phyloP scores from a whole-genome alignment of 768 basidiomycete species.

The Saitozyma podzolica region DNA sequence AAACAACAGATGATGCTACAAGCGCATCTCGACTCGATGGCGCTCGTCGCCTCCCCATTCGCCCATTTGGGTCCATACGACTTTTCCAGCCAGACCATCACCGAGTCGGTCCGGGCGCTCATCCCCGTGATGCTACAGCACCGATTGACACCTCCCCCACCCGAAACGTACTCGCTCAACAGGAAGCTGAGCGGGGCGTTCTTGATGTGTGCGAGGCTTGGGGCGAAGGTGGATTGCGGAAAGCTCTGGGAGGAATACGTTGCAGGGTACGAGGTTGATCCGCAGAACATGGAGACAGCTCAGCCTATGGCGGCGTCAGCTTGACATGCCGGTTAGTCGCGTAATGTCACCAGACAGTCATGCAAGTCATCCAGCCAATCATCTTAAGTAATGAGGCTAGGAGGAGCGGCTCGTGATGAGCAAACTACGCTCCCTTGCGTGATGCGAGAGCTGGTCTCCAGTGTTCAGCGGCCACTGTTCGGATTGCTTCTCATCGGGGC shows the following conservation, averaged over 20 bases:
- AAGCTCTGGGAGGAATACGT: conserved; percentile 73
- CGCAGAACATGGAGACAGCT: background rate
- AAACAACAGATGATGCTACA: conserved; percentile 67
- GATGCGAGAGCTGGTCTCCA: no score
- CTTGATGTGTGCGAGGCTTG: conserved; percentile 61
- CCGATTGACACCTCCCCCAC: conserved; percentile 85
- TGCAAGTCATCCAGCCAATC: no score
- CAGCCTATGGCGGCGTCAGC: no score
- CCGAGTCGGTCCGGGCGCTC: conserved; percentile 69
- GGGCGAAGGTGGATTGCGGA: conserved; percentile 71
- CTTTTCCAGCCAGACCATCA: conserved; percentile 67
- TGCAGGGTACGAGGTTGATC: conserved; percentile 47
- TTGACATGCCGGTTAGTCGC: no score
- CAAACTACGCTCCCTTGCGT: no score
- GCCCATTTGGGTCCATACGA: conserved; percentile 70
- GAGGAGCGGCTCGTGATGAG: no score
- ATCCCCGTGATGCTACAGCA: conserved; percentile 90
- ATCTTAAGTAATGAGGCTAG: no score
- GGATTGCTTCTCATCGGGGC: no score
- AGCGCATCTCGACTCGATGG: conserved; percentile 80
- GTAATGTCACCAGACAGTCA: no score
- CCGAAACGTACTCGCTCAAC: conserved; percentile 93
- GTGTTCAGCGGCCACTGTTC: no score
- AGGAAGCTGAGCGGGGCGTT: conserved; percentile 59
- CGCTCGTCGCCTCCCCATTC: conserved; percentile 84